Evolutionary conservation across 345 rosid genomes (phyloP), one percentile per base, ranked within the genome.

Genomic region (Punica granatum): DNA sequence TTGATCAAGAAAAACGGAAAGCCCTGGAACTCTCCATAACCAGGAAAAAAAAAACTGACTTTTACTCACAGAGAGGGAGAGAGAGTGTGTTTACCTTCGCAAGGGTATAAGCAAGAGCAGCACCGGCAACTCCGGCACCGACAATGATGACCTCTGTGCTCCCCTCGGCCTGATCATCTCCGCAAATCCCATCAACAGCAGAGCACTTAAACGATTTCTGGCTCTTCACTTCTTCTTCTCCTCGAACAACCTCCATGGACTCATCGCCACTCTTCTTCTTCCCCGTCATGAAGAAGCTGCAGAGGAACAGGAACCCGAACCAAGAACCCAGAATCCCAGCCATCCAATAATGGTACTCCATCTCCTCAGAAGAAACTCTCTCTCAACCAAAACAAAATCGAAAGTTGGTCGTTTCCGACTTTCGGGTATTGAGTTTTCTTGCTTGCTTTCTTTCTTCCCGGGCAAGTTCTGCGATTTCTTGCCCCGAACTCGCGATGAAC

Each of bases 41-140:
- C n/a, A n/a, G n/a, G n/a, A n/a, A n/a, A n/a, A n/a, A n/a, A n/a
- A n/a, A n/a, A n/a, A n/a, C n/a, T n/a, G n/a, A n/a, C n/a, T n/a
- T n/a, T n/a, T 28, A 54, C 37, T 33, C 46, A 7, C 6, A 35
- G 13, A 1, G n/a, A 30, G 23, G n/a, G 13, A 56, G 53, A 61
- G 59, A 21, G 60, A 26, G 6, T 43, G n/a, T n/a, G n/a, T 32
- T 67, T 31, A 74, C 87, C 82, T 82, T 84, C 56, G 60, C 86
- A 42, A 87, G 85, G 6, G 89, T 72, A 64, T 78, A 67, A 41
- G 92, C 92, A 32, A 84, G 89, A 35, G 87, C 89, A 4, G 87
- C 74, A 31, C 91, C 90, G 3, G 88, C 85, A 62, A 84, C 81
- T 1, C 81, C 84, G 36, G 81, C 81, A 0, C 84, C 80, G 31